Conservation (phyloP, 331 rosid species). For the Malus hybrid region DNA sequence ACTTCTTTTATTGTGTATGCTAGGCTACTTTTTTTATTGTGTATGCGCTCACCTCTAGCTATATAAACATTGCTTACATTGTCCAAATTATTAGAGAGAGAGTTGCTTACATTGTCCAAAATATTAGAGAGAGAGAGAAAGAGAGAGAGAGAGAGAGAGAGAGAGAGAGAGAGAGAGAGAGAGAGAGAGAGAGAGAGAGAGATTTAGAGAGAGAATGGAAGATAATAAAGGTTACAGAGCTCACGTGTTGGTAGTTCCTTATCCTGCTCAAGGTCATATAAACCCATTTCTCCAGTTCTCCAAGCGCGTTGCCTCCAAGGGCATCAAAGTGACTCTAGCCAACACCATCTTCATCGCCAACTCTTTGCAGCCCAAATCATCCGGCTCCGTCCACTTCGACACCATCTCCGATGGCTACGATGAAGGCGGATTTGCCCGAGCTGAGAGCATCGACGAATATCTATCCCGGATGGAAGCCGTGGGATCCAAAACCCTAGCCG, state of each 20-base stretch:
- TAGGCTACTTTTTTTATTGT: too few species aligned
- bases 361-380: conserved; percentile 28
- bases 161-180: too few species aligned
- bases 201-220: not conserved
- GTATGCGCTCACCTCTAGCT: too few species aligned
- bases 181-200: too few species aligned
- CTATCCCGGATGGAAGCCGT: conserved; percentile 17
- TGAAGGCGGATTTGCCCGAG: conserved; percentile 39
- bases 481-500: conserved; percentile 33
- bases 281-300: conserved; percentile 57
- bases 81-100: not conserved
- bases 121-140: too few species aligned
- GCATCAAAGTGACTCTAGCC: conserved; percentile 36
- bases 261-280: conserved; percentile 64
- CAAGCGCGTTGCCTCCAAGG: conserved; percentile 37
- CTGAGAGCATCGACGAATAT: conserved; percentile 26
- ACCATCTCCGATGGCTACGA: conserved; percentile 56
- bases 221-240: not conserved
- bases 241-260: conserved; percentile 45
- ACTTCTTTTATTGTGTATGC: too few species aligned
- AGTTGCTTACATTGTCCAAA: not conserved
- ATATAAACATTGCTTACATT: too few species aligned
- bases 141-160: too few species aligned
- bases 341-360: conserved; percentile 37
- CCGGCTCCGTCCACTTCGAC: conserved; percentile 22